phyloP scores from a whole-genome alignment of 2,329 filamentous ascomycete species.

The Phialocephala subalpina region DNA sequence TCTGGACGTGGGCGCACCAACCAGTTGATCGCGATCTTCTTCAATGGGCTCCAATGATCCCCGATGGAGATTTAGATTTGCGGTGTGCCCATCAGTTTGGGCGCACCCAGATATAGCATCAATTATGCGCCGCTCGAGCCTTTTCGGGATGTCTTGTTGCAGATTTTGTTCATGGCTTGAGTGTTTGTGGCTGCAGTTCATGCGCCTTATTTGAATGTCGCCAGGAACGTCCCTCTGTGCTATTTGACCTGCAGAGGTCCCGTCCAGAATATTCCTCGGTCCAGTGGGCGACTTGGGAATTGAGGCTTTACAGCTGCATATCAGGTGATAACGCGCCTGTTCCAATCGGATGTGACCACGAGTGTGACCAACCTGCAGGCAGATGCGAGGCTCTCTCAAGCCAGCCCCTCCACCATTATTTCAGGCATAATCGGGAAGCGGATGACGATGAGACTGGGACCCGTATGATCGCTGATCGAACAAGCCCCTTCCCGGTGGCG shows the following conservation, averaged over 20 bases:
- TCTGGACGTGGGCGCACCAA: neutral
- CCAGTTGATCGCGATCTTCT: neutral
- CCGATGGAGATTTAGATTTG: neutral
- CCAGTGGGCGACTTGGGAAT: neutral
- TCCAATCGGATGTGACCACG: conserved; percentile 26
- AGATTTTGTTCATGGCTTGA: conserved; percentile 27
- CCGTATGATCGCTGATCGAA: conserved; percentile 7
- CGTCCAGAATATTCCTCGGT: conserved; percentile 10
- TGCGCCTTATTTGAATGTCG: conserved; percentile 18
- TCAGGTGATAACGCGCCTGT: conserved; percentile 24
- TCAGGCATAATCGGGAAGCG: conserved; percentile 10
- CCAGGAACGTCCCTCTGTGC: conserved; percentile 11
- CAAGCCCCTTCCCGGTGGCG: neutral
- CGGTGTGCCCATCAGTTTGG: neutral
- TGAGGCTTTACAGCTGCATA: conserved; percentile 12
- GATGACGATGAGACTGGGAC: conserved; percentile 2
- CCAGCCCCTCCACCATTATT: neutral
- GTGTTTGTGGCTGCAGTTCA: conserved; percentile 20
- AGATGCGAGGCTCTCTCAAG: neutral
- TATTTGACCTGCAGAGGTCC: conserved; percentile 4
- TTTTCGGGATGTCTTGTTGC: conserved; percentile 15
- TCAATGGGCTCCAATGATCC: neutral
- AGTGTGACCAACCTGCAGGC: conserved; percentile 14
- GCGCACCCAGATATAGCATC: conserved; percentile 6
- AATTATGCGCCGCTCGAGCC: conserved; percentile 19